Percentiles rank a stretch among this genome's conserved stretches.
Conservation (phyloP, 2,329 filamentous ascomycete species). For the Pseudogymnoascus sp. region DNA sequence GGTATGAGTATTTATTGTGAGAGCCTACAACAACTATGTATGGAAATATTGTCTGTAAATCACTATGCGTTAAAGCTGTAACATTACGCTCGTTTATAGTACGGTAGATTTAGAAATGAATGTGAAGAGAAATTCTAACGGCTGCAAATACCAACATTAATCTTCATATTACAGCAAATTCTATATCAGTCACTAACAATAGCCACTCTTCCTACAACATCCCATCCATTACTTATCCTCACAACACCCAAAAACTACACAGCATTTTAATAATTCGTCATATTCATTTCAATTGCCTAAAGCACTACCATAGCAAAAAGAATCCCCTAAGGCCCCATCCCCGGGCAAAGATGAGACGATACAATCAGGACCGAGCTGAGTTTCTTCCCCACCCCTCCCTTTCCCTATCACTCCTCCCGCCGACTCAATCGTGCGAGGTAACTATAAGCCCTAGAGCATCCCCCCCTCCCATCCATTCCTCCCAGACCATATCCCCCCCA, state of each 20-base stretch:
- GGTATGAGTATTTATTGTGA: not conserved
- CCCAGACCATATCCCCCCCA: not conserved
- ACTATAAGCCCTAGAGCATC: not conserved
- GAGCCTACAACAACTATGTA: not conserved
- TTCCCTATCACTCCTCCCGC: not conserved
- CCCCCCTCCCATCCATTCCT: no score
- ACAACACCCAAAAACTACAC: not conserved
- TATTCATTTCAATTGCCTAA: slow-evolving; percentile 1
- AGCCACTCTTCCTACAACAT: not conserved
- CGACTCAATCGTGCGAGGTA: not conserved
- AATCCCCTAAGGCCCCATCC: not conserved
- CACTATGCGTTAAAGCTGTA: not conserved
- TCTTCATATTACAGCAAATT: not conserved
- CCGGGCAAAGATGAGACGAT: not conserved
- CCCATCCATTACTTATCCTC: not conserved
- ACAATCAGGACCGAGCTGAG: not conserved
- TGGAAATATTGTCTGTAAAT: not conserved
- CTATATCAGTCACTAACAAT: not conserved
- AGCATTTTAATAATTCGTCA: not conserved
- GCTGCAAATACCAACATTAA: not conserved
- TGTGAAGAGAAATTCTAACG: not conserved
- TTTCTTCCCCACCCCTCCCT: not conserved
- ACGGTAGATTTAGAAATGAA: not conserved
- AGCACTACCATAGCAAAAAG: not conserved
- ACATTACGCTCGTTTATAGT: not conserved